Evolutionary conservation across 352 stramenopile species (phyloP), one percentile per base, ranked within the genome.

Genomic region (Pythium vanterpoolii): DNA sequence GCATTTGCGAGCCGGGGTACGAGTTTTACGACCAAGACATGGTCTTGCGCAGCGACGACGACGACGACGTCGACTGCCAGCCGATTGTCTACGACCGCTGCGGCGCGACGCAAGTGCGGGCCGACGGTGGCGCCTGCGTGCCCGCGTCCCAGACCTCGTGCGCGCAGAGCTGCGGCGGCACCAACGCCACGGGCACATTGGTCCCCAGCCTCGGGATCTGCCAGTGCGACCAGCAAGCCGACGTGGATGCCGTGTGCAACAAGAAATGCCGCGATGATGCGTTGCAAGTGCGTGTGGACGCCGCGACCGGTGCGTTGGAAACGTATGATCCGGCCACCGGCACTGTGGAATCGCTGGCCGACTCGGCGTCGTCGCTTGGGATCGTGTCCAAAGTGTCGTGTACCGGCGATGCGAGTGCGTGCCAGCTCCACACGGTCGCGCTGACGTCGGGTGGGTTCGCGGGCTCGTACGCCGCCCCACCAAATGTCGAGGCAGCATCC

Each of bases 21-120:
- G 89, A 97, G 54, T 97, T 95, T 50, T 96, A 96, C 55, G 90
- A 97, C 52, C 69, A 84, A 49, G 81, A 95, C 24, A 71, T 96
- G 50, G 73, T 96, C 3, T 66, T 90, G 10, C 72, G 81, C 10
- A 92, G 77, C 44, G 84, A 94, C 31, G 75, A 88, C 67, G 90
- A 98, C 53, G 87, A 83, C 24, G 71, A 87, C 13, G 79, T 94
- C 3, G 89, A 97, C 56, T 98, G 92, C 55, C 92, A 98, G 55
- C 92, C 90, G 0, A 92, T 96, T 24, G 90, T 97, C 14, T 97
- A 96, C 53, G 71, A 89, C 31, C 84, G 88, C 6, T 98, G 92
- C 46, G 62, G 76, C 0, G 73, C 69, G 6, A 76, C 55, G 44
- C 73, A 97, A 66, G 73, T 95, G 8, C 89, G 92, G 9, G 83